These are phyloP conservation scores for Fusarium poae DNA, from an alignment of 2,329 filamentous ascomycete species.

Conservation along the genomic window DNA sequence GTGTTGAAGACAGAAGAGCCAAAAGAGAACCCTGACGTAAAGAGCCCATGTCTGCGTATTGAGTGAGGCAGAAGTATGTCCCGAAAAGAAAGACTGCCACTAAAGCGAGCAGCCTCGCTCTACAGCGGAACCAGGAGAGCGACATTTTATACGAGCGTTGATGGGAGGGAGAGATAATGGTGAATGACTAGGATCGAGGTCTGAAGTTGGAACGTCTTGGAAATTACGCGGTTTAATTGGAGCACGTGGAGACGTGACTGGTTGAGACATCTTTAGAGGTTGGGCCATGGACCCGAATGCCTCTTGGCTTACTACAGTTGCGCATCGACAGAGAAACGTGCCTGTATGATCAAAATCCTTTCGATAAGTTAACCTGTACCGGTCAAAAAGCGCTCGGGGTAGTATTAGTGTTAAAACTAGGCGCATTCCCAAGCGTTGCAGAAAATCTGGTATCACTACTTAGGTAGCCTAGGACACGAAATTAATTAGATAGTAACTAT, in stretches of 20 bases:
- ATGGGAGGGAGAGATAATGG: neutral
- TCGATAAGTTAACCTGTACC: too few relatives aligned
- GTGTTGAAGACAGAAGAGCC: constrained; percentile 29
- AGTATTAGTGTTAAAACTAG: accelerated
- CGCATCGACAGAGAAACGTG: neutral
- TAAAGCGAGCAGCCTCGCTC: constrained; percentile 14
- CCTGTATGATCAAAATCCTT: neutral
- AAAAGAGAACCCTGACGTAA: constrained; percentile 26
- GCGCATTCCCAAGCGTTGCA: too few relatives aligned
- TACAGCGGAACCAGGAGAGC: constrained; percentile 22
- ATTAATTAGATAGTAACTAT: too few relatives aligned
- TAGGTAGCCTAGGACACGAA: too few relatives aligned
- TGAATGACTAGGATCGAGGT: neutral
- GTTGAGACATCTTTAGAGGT: constrained; percentile 9
- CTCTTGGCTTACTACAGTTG: neutral
- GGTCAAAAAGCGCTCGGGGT: too few relatives aligned
- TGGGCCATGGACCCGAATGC: neutral
- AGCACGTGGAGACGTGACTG: constrained; percentile 39
- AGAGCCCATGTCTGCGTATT: constrained; percentile 35
- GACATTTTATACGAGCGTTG: constrained; percentile 23
- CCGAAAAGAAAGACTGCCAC: constrained; percentile 14
- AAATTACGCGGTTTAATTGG: constrained; percentile 34
- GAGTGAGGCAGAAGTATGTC: constrained; percentile 12
- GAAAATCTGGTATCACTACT: too few relatives aligned
- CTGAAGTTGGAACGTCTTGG: constrained; percentile 2